A percentile compares a stretch with the other conserved stretches of the same genome.
Conservation (phyloP, 2,329 filamentous ascomycete genomes). For the Colletotrichum viniferum region DNA sequence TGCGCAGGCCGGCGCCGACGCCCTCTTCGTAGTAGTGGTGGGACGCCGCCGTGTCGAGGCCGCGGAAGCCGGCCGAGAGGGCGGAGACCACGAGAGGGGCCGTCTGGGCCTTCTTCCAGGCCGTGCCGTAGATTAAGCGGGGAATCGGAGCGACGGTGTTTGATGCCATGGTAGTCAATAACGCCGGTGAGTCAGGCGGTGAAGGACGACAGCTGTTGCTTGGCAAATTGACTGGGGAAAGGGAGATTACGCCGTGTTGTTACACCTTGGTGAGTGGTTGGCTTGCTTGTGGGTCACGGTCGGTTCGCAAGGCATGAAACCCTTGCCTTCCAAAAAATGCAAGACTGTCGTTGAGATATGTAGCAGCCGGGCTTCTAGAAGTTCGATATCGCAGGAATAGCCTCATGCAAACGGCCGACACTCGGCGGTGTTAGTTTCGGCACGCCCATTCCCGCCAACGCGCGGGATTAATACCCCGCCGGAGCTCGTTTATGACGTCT, state of each 20-base stretch:
- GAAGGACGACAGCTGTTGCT: neutral
- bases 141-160: conserved; percentile 40
- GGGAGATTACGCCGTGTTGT: neutral
- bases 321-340: neutral
- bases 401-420: neutral
- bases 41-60: conserved; percentile 78
- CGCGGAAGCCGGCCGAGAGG: conserved; percentile 71
- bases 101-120: conserved; percentile 80
- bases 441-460: neutral
- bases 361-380: neutral
- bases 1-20: conserved; percentile 69
- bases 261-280: neutral
- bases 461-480: neutral
- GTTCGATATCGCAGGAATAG: neutral
- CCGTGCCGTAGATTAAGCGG: conserved; percentile 75
- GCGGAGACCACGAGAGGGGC: conserved; percentile 71
- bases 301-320: neutral
- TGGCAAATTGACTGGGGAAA: neutral
- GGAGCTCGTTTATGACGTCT: conserved; percentile 8
- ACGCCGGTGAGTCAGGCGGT: neutral
- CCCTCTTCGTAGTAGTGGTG: conserved; percentile 77
- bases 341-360: neutral
- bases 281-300: neutral
- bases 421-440: neutral
- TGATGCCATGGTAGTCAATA: neutral